A percentile compares a stretch with the other conserved stretches of the same genome.
These are phyloP conservation scores for Aureobasidium leucospermi DNA, from an alignment of 2,329 filamentous ascomycete genomes.

Conservation along the genomic window DNA sequence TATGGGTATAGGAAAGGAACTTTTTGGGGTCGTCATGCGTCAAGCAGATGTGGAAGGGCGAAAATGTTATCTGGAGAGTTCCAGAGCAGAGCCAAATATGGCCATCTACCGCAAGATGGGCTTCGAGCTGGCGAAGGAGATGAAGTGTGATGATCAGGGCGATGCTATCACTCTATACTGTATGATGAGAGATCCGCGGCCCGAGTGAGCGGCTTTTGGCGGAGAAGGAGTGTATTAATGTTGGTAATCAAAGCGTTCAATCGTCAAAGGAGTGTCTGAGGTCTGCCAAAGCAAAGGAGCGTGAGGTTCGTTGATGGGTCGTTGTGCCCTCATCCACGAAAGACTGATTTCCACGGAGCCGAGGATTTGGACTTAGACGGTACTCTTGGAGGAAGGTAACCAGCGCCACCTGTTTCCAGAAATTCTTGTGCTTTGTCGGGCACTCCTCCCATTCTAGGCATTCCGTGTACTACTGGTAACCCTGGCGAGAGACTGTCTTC, in stretches of 20 bases:
- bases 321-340: neutral
- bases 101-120: conserved; percentile 64
- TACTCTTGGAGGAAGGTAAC: conserved; percentile 5
- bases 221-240: neutral
- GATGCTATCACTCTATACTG: conserved; percentile 41
- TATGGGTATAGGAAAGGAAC: conserved; percentile 55
- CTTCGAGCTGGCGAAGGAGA: conserved; percentile 57
- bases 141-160: conserved; percentile 59
- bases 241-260: neutral
- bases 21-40: conserved; percentile 58
- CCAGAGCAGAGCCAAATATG: conserved; percentile 59
- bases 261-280: conserved; percentile 9
- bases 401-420: neutral
- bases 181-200: conserved; percentile 35
- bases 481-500: conserved; percentile 1
- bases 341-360: neutral
- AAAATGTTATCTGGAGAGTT: conserved; percentile 65
- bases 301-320: neutral
- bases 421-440: conserved; percentile 8
- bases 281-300: neutral
- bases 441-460: neutral
- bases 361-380: neutral
- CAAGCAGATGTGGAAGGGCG: conserved; percentile 57
- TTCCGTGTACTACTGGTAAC: neutral
- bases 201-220: neutral